phyloP scores from a whole-genome alignment of 75 land plant genomes.

The Cryptomeria japonica region DNA sequence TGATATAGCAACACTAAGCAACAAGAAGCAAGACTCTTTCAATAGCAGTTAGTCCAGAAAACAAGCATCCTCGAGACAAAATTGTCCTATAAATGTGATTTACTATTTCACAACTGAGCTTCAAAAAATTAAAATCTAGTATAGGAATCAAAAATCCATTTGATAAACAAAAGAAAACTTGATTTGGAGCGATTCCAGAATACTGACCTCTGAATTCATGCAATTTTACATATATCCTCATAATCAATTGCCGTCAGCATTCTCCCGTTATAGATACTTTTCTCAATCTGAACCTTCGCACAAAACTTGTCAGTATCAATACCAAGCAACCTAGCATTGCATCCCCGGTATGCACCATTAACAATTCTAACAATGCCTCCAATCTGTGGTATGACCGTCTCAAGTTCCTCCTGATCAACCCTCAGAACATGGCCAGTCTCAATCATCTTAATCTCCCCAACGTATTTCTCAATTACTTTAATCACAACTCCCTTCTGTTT shows the following conservation, averaged over 20 bases:
- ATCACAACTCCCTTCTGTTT: slow-evolving; percentile 87
- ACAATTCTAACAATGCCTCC: slow-evolving; percentile 87
- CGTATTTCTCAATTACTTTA: slow-evolving; percentile 89
- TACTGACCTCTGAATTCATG: slow-evolving; percentile 11
- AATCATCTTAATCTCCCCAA: slow-evolving; percentile 92
- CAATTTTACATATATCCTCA: slow-evolving; percentile 90
- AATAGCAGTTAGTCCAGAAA: background rate
- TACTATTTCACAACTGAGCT: background rate
- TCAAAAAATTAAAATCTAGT: background rate
- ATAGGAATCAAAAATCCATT: background rate
- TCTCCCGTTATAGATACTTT: slow-evolving; percentile 88
- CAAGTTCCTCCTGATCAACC: slow-evolving; percentile 95
- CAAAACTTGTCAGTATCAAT: slow-evolving; percentile 71
- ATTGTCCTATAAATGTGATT: background rate
- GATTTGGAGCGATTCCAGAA: background rate
- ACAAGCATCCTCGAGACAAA: background rate
- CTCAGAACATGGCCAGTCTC: slow-evolving; percentile 78
- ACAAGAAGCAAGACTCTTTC: background rate
- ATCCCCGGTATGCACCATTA: slow-evolving; percentile 95
- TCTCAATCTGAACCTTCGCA: slow-evolving; percentile 94
- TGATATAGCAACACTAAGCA: background rate
- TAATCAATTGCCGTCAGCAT: slow-evolving; percentile 73
- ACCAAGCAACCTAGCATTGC: slow-evolving; percentile 69
- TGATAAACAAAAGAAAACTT: background rate
- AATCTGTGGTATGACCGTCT: slow-evolving; percentile 96